Conservation (phyloP, 106 monocot species). For the Ottelia alismoides region DNA sequence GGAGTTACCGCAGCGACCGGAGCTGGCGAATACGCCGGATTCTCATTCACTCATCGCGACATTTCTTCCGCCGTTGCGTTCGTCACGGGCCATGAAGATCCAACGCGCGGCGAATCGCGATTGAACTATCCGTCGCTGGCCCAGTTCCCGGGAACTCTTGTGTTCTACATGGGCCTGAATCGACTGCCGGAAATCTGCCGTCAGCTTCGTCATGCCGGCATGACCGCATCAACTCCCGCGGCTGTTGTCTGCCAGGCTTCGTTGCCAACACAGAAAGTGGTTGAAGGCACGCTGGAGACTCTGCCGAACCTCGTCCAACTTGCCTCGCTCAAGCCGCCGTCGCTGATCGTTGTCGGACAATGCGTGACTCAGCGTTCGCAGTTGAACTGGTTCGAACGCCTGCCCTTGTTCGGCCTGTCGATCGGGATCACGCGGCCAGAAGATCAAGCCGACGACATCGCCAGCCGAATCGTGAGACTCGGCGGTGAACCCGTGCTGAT, state of each 20-base stretch:
- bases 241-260: background rate
- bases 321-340: background rate
- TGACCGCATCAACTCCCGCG: background rate
- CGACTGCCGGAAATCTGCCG: background rate
- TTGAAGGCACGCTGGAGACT: background rate
- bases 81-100: background rate
- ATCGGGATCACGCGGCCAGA: background rate
- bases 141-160: background rate
- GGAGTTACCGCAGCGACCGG: background rate
- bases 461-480: background rate
- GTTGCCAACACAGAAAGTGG: background rate
- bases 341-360: background rate
- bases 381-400: background rate
- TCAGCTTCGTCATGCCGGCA: background rate
- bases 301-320: background rate
- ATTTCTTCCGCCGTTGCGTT: background rate
- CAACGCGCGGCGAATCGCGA: background rate
- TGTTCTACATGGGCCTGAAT: background rate
- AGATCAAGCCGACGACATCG: background rate
- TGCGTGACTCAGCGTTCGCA: background rate
- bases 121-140: background rate
- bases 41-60: background rate
- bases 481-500: background rate
- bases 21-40: background rate
- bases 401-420: background rate